Evolutionary conservation across 176 grass and related monocot species (phyloP).

Genomic region (Otatea glauca): DNA sequence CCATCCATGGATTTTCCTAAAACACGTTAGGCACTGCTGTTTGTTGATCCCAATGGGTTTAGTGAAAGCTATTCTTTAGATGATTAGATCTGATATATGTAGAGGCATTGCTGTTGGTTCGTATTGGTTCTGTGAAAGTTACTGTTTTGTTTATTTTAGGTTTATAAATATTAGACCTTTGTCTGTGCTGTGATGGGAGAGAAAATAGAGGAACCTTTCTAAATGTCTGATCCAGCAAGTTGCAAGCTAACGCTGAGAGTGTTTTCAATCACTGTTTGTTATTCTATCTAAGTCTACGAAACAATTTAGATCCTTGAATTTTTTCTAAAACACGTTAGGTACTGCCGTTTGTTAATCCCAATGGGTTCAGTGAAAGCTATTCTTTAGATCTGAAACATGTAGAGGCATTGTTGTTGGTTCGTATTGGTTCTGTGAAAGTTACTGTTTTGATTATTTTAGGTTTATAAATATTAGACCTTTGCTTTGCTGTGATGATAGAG

Average conservation of each 20-base stretch:
- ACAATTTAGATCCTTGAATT: neutral
- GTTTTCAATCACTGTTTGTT: neutral
- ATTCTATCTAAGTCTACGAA: neutral
- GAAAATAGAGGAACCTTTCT: neutral
- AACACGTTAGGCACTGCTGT: neutral
- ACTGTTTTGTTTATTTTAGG: neutral
- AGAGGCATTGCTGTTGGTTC: neutral
- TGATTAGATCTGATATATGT: constrained; percentile 3
- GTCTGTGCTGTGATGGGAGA: neutral
- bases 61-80: neutral
- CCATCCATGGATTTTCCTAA: neutral
- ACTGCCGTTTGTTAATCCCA: neutral
- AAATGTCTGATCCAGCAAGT: neutral
- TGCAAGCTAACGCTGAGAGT: neutral
- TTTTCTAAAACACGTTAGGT: neutral
- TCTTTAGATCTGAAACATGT: neutral
- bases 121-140: neutral
- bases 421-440: neutral
- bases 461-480: neutral
- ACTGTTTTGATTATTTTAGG: neutral
- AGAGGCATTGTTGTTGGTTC: neutral
- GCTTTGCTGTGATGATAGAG: neutral
- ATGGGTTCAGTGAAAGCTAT: neutral
- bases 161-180: neutral
- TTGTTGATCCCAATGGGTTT: neutral